These are phyloP conservation scores for Rasamsonia emersonii DNA, from an alignment of 2,329 filamentous ascomycete species.

Conservation along the genomic window DNA sequence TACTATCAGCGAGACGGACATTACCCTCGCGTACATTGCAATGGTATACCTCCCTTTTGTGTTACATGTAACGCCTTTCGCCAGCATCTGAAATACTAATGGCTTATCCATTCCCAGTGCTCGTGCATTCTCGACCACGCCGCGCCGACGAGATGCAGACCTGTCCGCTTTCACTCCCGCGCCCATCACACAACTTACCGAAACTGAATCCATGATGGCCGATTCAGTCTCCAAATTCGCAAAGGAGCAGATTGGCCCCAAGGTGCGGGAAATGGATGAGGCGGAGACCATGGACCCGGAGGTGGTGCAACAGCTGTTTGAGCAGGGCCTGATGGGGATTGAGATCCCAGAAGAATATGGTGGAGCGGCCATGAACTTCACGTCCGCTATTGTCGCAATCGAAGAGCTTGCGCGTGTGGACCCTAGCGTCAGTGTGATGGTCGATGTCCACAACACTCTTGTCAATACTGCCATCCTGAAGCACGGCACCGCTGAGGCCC, in stretches of 20 bases:
- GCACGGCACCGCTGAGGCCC: slow-evolving; percentile 65
- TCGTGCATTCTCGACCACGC: slow-evolving; percentile 54
- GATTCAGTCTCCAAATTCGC: slow-evolving; percentile 89
- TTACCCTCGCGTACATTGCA: slow-evolving; percentile 31
- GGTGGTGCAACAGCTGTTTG: slow-evolving; percentile 87
- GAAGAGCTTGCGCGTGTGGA: slow-evolving; percentile 93
- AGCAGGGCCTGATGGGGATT: slow-evolving; percentile 94
- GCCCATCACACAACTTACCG: slow-evolving; percentile 85
- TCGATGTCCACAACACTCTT: slow-evolving; percentile 96
- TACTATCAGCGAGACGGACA: slow-evolving; percentile 30
- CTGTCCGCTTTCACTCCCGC: slow-evolving; percentile 76
- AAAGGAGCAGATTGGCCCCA: slow-evolving; percentile 76
- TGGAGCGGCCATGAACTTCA: slow-evolving; percentile 98
- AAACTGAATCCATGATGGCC: slow-evolving; percentile 80
- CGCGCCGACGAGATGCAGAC: slow-evolving; percentile 48
- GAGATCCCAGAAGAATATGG: slow-evolving; percentile 97
- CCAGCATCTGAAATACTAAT: slow-evolving; percentile 2
- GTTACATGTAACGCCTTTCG: too few relatives aligned
- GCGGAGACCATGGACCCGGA: slow-evolving; percentile 83
- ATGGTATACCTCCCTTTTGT: slow-evolving; percentile 27
- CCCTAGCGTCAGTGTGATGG: slow-evolving; percentile 87
- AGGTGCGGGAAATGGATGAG: slow-evolving; percentile 96
- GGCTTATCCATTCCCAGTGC: slow-evolving; percentile 20
- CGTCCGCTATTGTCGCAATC: slow-evolving; percentile 87
- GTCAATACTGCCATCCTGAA: slow-evolving; percentile 90